These are phyloP conservation scores for Rhypophila decipiens DNA, from an alignment of 495 filamentous ascomycete species.

Conservation along the genomic window DNA sequence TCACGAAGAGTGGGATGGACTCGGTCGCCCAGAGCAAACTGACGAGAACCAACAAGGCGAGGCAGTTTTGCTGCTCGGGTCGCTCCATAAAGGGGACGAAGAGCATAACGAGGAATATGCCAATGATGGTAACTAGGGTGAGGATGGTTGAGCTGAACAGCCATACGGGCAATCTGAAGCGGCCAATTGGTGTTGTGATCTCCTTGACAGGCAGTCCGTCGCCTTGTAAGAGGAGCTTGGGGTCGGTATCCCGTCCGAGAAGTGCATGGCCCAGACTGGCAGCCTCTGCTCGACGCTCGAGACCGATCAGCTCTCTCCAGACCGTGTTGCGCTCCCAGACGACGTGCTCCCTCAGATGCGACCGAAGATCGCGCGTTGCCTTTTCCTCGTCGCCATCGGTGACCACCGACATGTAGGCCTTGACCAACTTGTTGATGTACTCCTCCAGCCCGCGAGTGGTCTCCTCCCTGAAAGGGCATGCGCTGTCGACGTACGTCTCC, in stretches of 20 bases:
- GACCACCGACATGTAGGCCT: slow-evolving; percentile 71
- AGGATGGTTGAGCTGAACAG: slow-evolving; percentile 75
- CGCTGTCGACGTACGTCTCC: slow-evolving; percentile 58
- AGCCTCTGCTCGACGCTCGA: slow-evolving; percentile 92
- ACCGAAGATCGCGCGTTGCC: slow-evolving; percentile 76
- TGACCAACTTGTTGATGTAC: slow-evolving; percentile 65
- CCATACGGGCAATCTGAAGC: slow-evolving; percentile 70
- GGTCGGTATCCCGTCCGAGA: slow-evolving; percentile 67
- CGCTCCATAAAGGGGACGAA: slow-evolving; percentile 70
- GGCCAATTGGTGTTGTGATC: slow-evolving; percentile 74
- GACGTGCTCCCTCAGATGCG: slow-evolving; percentile 93
- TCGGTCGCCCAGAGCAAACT: slow-evolving; percentile 96
- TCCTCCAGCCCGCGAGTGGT: slow-evolving; percentile 66
- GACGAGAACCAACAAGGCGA: slow-evolving; percentile 90
- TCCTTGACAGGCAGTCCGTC: slow-evolving; percentile 63
- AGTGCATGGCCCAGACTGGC: slow-evolving; percentile 85
- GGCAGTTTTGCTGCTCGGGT: slow-evolving; percentile 88
- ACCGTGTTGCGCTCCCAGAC: slow-evolving; percentile 99
- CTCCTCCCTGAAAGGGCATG: slow-evolving; percentile 66
- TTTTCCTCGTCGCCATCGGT: slow-evolving; percentile 68
- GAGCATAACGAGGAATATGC: slow-evolving; percentile 66
- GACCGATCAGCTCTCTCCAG: slow-evolving; percentile 97
- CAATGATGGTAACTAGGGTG: slow-evolving; percentile 62
- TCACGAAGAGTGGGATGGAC: slow-evolving; percentile 92
- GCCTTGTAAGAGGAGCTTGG: slow-evolving; percentile 67